Conservation (phyloP, 1,284 basidiomycete genomes). For the Ustilago nuda region DNA sequence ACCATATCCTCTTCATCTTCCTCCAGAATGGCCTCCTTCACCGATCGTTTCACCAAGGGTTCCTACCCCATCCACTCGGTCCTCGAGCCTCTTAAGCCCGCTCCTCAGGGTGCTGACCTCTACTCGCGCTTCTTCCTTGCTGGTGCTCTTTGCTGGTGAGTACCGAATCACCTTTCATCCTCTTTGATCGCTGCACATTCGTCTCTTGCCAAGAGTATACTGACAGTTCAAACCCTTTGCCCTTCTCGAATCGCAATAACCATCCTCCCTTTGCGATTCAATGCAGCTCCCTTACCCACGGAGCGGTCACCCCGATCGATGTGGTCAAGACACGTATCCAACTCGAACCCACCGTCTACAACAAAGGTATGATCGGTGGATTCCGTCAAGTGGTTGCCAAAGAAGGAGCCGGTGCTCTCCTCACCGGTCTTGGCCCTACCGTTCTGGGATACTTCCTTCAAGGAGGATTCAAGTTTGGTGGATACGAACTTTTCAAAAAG, state of each 20-base stretch:
- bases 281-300: constrained; percentile 85
- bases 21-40: constrained; percentile 51
- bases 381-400: constrained; percentile 67
- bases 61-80: constrained; percentile 63
- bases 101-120: constrained; percentile 61
- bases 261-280: not conserved
- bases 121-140: constrained; percentile 77
- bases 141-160: constrained; percentile 81
- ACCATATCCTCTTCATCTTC: constrained; percentile 6
- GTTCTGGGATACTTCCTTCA: constrained; percentile 69
- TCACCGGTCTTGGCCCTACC: constrained; percentile 68
- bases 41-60: constrained; percentile 56
- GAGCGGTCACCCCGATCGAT: constrained; percentile 70
- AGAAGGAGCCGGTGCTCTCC: constrained; percentile 67
- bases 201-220: not conserved
- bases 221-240: not conserved
- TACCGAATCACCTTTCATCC: not conserved
- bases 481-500: constrained; percentile 70
- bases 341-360: constrained; percentile 76
- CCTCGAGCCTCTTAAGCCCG: constrained; percentile 55
- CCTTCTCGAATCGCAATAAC: not conserved
- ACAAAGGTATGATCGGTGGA: constrained; percentile 71
- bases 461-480: constrained; percentile 69
- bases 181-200: not conserved
- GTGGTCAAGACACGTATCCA: constrained; percentile 92